These are phyloP conservation scores for Hygrophoropsis aurantiaca DNA, from an alignment of 768 basidiomycete genomes.

Conservation along the genomic window DNA sequence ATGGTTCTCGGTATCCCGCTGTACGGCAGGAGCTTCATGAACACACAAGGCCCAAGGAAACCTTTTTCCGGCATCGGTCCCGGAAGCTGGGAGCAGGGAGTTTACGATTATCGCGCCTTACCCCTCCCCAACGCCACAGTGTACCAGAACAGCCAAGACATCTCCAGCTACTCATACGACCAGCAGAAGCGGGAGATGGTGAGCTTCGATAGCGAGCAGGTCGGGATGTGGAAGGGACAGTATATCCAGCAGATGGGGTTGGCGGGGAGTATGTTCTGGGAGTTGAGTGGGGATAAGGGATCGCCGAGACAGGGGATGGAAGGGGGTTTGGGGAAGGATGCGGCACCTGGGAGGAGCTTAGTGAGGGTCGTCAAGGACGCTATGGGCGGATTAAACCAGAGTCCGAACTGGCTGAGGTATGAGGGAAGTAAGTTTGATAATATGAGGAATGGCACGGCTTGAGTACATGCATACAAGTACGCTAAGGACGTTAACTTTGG, in stretches of 20 bases:
- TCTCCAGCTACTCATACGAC: slow-evolving; percentile 88
- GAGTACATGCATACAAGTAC: slow-evolving; percentile 1
- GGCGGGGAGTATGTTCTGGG: slow-evolving; percentile 95
- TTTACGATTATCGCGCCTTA: slow-evolving; percentile 92
- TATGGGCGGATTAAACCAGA: slow-evolving; percentile 73
- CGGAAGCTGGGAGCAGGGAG: slow-evolving; percentile 88
- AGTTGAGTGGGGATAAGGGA: slow-evolving; percentile 86
- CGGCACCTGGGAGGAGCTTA: slow-evolving; percentile 67
- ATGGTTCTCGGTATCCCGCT: slow-evolving; percentile 89
- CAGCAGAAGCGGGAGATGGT: slow-evolving; percentile 74
- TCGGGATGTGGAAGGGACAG: slow-evolving; percentile 71
- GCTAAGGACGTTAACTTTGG: neutral
- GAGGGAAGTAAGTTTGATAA: slow-evolving; percentile 78
- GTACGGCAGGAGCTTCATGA: slow-evolving; percentile 89
- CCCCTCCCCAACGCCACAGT: slow-evolving; percentile 73
- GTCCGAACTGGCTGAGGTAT: slow-evolving; percentile 83
- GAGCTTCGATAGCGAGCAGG: slow-evolving; percentile 73
- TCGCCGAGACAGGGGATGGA: slow-evolving; percentile 70
- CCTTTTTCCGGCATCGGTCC: slow-evolving; percentile 81
- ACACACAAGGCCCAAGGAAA: slow-evolving; percentile 78
- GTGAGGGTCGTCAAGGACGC: slow-evolving; percentile 72
- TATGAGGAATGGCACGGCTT: slow-evolving; percentile 66
- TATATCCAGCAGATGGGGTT: slow-evolving; percentile 77
- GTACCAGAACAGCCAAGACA: slow-evolving; percentile 59
- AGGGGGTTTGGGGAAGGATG: slow-evolving; percentile 69